phyloP scores from a whole-genome alignment of 176 grass and related monocot species.

The Luzula sylvatica region DNA sequence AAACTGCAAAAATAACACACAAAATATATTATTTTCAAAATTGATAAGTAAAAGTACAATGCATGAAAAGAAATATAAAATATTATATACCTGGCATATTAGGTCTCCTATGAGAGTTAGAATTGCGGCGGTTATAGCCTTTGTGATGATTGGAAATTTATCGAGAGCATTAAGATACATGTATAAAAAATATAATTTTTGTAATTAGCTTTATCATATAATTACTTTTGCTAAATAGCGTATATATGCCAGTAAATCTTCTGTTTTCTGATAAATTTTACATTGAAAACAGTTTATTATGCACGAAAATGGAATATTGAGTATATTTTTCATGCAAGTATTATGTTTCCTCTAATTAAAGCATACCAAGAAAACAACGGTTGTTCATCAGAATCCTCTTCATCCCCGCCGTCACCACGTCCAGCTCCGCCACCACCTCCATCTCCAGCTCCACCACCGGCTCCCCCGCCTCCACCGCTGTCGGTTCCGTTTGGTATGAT shows the following conservation, averaged over 20 bases:
- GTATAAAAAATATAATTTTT: slow-evolving; percentile 5
- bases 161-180: slow-evolving; percentile 23
- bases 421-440: neutral
- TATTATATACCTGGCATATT: slow-evolving; percentile 26
- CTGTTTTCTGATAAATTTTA: too few relatives aligned
- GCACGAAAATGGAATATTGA: too few relatives aligned
- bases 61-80: too few relatives aligned
- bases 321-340: too few relatives aligned
- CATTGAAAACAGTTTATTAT: too few relatives aligned
- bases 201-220: too few relatives aligned
- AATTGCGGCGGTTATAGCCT: slow-evolving; percentile 28
- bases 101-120: slow-evolving; percentile 26
- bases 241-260: too few relatives aligned
- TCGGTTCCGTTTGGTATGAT: neutral
- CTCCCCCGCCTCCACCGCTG: slow-evolving; percentile 1
- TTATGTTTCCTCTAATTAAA: too few relatives aligned
- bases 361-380: slow-evolving; percentile 20
- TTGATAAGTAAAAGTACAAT: neutral
- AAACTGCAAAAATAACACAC: slow-evolving; percentile 37
- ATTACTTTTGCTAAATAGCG: too few relatives aligned
- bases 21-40: neutral
- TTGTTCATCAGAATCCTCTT: slow-evolving; percentile 15
- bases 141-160: slow-evolving; percentile 29
- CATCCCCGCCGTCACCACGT: neutral
- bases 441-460: neutral